phyloP scores from a whole-genome alignment of 768 basidiomycete species.

The Tubosaeta brunneosetosa region DNA sequence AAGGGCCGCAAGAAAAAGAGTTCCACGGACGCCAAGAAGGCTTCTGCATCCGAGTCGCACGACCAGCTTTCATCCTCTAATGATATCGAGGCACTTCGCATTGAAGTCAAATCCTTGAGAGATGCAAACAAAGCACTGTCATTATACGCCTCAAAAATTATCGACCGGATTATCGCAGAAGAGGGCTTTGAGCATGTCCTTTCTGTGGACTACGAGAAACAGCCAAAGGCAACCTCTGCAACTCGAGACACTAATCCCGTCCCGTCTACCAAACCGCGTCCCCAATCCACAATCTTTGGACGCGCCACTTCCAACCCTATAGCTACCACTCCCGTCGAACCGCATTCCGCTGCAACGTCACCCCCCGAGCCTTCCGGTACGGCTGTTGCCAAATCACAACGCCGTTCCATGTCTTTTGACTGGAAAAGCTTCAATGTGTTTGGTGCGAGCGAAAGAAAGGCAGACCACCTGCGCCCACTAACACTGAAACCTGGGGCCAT shows the following conservation, averaged over 20 bases:
- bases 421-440: conserved; percentile 80
- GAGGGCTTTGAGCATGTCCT: conserved; percentile 97
- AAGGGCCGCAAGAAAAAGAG: conserved; percentile 45
- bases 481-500: conserved; percentile 64
- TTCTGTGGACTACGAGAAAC: conserved; percentile 82
- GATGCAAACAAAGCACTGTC: conserved; percentile 96
- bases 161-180: conserved; percentile 93
- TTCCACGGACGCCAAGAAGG: conserved; percentile 28
- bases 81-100: conserved; percentile 71
- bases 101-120: conserved; percentile 87
- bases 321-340: conserved; percentile 30
- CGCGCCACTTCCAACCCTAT: conserved; percentile 35
- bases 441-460: conserved; percentile 55
- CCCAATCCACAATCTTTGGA: conserved; percentile 56
- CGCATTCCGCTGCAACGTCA: conserved; percentile 18
- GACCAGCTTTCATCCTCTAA: conserved; percentile 43
- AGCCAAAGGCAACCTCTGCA: conserved; percentile 41
- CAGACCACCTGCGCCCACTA: conserved; percentile 61
- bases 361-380: conserved; percentile 24
- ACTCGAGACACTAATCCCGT: conserved; percentile 18
- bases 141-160: conserved; percentile 94
- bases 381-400: conserved; percentile 42
- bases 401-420: conserved; percentile 80
- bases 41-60: conserved; percentile 35
- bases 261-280: conserved; percentile 43